Evolutionary conservation across 768 basidiomycete species (phyloP).

Genomic region (Cystofilobasidium macerans): DNA sequence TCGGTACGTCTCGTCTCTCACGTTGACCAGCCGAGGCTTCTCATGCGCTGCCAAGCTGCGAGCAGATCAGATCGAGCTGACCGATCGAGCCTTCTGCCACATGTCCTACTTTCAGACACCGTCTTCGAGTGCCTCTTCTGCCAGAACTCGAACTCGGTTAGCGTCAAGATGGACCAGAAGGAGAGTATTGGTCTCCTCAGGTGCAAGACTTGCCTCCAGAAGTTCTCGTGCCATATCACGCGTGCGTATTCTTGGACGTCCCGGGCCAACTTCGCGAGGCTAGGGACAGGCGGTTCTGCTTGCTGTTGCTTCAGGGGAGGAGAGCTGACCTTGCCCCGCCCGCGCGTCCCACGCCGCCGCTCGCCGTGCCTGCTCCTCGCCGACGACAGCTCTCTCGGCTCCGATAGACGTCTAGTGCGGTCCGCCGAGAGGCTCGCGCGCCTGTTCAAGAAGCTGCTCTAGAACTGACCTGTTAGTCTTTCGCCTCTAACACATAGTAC

Average conservation of each 20-base stretch:
- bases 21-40: neutral
- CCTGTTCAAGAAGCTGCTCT: neutral
- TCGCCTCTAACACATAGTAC: slow-evolving; percentile 2
- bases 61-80: too few relatives aligned
- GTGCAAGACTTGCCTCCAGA: slow-evolving; percentile 9
- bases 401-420: slow-evolving; percentile 15
- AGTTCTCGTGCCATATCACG: slow-evolving; percentile 3
- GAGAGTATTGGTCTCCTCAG: slow-evolving; percentile 2
- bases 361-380: slow-evolving; percentile 28
- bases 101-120: neutral
- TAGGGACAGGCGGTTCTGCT: too few relatives aligned
- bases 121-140: slow-evolving; percentile 15
- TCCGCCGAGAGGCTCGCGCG: too few relatives aligned
- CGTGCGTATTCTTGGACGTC: neutral
- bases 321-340: too few relatives aligned
- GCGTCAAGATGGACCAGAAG: slow-evolving; percentile 15
- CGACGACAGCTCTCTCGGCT: slow-evolving; percentile 44
- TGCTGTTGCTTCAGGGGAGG: neutral
- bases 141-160: neutral
- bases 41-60: neutral
- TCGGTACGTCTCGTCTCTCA: neutral
- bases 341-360: neutral
- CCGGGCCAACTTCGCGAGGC: too few relatives aligned
- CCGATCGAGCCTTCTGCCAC: neutral
- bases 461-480: too few relatives aligned